A percentile compares a stretch with the other conserved stretches of the same genome.
phyloP scores from a whole-genome alignment of 169 alveolate species.

The Plasmodium vinckei region DNA sequence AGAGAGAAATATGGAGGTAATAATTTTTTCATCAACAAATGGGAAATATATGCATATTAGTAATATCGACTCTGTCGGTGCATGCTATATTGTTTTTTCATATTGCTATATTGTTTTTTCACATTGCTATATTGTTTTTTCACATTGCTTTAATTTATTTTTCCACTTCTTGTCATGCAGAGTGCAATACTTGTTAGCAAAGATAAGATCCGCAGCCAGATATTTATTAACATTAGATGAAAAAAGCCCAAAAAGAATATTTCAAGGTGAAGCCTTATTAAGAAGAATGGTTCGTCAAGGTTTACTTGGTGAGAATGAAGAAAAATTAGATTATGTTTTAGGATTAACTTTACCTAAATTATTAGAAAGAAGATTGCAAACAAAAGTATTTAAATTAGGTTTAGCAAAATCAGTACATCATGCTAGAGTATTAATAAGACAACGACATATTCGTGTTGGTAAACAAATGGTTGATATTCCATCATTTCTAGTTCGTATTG shows the following conservation, averaged over 20 bases:
- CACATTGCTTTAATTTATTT: neutral
- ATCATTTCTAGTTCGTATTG: slow-evolving; percentile 98
- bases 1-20: slow-evolving; percentile 98
- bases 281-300: slow-evolving; percentile 99
- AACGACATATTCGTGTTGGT: slow-evolving; percentile 99
- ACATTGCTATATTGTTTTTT: neutral
- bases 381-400: slow-evolving; percentile 97
- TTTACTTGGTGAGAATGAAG: slow-evolving; percentile 95
- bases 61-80: neutral
- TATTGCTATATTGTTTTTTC: neutral
- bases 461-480: slow-evolving; percentile 98
- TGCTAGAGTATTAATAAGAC: slow-evolving; percentile 98
- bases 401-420: slow-evolving; percentile 99
- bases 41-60: neutral
- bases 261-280: slow-evolving; percentile 99
- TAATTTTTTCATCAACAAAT: neutral
- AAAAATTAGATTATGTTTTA: slow-evolving; percentile 98
- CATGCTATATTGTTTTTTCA: slow-evolving; percentile 1
- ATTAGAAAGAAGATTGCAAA: slow-evolving; percentile 99
- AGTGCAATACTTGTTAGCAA: slow-evolving; percentile 97
- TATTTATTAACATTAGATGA: slow-evolving; percentile 98
- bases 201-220: slow-evolving; percentile 99
- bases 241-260: slow-evolving; percentile 95
- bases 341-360: slow-evolving; percentile 97
- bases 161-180: slow-evolving; percentile 72